phyloP scores from a whole-genome alignment of 1,284 basidiomycete genomes.

The Rhodotorula sp. region DNA sequence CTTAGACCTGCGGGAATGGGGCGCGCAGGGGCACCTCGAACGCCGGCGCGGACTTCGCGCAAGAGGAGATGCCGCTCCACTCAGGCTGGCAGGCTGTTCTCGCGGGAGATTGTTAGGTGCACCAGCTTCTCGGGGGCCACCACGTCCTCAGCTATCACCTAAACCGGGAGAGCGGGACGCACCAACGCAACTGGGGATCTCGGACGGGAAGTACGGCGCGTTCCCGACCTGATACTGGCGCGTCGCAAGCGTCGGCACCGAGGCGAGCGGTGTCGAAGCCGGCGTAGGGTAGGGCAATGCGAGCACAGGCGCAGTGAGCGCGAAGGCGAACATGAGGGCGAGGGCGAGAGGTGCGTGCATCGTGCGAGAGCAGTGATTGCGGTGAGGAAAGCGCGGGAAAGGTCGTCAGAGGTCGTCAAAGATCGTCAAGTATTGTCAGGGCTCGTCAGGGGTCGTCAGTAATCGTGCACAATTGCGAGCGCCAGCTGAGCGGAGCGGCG shows the following conservation, averaged over 20 bases:
- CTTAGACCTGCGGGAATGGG: background rate
- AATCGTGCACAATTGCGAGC: background rate
- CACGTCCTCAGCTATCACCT: too few species aligned
- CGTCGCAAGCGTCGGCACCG: background rate
- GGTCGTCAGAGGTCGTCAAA: background rate
- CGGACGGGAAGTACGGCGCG: constrained; percentile 21
- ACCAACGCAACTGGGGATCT: constrained; percentile 28
- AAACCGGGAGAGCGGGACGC: background rate
- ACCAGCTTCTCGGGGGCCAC: background rate
- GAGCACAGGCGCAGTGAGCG: background rate
- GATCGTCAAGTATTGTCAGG: background rate
- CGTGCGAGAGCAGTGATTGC: too few species aligned
- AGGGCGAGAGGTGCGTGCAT: background rate
- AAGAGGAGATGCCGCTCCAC: constrained; percentile 21
- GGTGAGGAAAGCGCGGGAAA: background rate
- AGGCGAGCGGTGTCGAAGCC: background rate
- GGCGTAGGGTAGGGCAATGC: background rate
- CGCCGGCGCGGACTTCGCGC: constrained; percentile 20
- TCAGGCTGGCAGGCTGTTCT: constrained; percentile 20
- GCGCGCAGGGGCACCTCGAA: constrained; percentile 17
- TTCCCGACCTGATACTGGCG: constrained; percentile 6
- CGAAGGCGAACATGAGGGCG: background rate
- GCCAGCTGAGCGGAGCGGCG: too few species aligned
- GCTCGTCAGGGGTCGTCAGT: background rate
- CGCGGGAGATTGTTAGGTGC: too few species aligned